Evolutionary conservation across 1,284 basidiomycete species (phyloP).

Genomic region (Ganoderma boninense): DNA sequence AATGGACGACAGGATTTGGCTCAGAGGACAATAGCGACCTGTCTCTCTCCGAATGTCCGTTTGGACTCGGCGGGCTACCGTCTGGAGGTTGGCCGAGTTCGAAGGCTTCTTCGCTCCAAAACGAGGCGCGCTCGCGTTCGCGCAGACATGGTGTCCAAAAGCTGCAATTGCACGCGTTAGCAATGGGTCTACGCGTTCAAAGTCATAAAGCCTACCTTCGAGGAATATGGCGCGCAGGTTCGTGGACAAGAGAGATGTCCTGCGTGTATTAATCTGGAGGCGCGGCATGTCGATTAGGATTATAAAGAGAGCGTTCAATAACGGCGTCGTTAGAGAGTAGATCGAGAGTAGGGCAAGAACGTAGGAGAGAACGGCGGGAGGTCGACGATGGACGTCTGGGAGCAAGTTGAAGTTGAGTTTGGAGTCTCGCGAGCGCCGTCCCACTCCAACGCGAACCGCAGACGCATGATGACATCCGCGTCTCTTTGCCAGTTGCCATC

Average conservation of each 20-base stretch:
- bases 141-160: slow-evolving; percentile 12
- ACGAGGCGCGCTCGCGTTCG: too few relatives aligned
- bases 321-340: background rate
- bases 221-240: slow-evolving; percentile 21
- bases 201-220: background rate
- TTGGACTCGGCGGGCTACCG: slow-evolving; percentile 30
- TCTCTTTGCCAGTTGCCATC: slow-evolving; percentile 1
- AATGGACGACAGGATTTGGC: slow-evolving; percentile 24
- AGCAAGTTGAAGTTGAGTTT: slow-evolving; percentile 11
- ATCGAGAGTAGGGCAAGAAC: background rate
- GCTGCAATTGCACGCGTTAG: slow-evolving; percentile 2
- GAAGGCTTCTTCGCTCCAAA: background rate
- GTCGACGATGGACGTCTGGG: slow-evolving; percentile 12
- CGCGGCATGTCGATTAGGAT: slow-evolving; percentile 24
- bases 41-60: slow-evolving; percentile 20
- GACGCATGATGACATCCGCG: background rate
- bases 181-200: background rate
- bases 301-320: slow-evolving; percentile 2
- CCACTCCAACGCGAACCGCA: background rate
- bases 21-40: slow-evolving; percentile 25
- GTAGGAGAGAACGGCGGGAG: background rate
- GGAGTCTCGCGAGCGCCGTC: background rate
- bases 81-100: slow-evolving; percentile 5
- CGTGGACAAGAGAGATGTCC: slow-evolving; percentile 24
- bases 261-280: slow-evolving; percentile 19